These are phyloP conservation scores for Fusarium sulawesiense DNA, from an alignment of 2,329 filamentous ascomycete species.

Conservation along the genomic window DNA sequence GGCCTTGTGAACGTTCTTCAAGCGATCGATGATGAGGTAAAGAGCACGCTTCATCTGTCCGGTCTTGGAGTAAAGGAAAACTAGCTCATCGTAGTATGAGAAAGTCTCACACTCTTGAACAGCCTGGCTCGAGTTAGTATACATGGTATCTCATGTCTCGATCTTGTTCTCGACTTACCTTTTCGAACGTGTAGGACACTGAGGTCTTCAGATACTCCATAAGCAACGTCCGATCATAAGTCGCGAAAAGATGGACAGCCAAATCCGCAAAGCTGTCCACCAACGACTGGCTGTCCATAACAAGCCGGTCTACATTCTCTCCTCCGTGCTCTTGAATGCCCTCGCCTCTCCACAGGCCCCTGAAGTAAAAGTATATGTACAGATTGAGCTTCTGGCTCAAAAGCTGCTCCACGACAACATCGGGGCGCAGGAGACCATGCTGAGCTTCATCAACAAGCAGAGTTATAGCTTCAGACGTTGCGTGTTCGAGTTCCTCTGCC, in stretches of 20 bases:
- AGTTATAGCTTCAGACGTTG: slow-evolving; percentile 84
- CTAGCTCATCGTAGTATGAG: slow-evolving; percentile 90
- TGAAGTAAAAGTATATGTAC: slow-evolving; percentile 93
- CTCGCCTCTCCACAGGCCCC: slow-evolving; percentile 84
- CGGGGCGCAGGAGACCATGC: slow-evolving; percentile 83
- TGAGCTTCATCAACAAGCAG: slow-evolving; percentile 92
- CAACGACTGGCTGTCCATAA: slow-evolving; percentile 72
- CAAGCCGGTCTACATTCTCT: slow-evolving; percentile 66
- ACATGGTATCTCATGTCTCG: not conserved
- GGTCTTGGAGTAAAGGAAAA: slow-evolving; percentile 94
- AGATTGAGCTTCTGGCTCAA: slow-evolving; percentile 72
- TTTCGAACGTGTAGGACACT: slow-evolving; percentile 89
- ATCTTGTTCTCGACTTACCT: slow-evolving; percentile 53
- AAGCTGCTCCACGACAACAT: slow-evolving; percentile 82
- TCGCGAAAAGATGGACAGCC: slow-evolving; percentile 86
- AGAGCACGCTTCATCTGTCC: slow-evolving; percentile 93
- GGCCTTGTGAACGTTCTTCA: slow-evolving; percentile 89
- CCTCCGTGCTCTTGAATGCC: slow-evolving; percentile 66
- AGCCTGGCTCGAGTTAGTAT: slow-evolving; percentile 57
- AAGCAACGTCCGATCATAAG: slow-evolving; percentile 81
- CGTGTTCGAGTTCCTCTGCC: slow-evolving; percentile 77
- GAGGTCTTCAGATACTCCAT: slow-evolving; percentile 89
- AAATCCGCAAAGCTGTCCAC: slow-evolving; percentile 90
- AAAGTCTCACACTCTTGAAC: slow-evolving; percentile 82
- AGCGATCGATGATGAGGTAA: slow-evolving; percentile 91